Evolutionary conservation across 805 yeast species (phyloP), one percentile per base, ranked within the genome.

Genomic region (Barnettozyma wickerhamii): DNA sequence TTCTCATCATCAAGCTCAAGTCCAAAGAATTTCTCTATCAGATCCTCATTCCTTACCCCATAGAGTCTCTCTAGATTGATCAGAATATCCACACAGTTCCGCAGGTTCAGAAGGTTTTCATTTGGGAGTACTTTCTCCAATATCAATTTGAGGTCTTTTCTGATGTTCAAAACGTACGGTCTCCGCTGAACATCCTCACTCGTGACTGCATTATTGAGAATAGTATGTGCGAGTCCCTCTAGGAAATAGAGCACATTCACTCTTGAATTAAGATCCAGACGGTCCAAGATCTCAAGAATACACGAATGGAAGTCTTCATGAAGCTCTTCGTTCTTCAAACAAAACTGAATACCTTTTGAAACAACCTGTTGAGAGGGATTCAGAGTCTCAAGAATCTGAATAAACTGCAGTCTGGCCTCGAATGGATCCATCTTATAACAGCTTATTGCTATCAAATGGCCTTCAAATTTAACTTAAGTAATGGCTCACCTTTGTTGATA

Each of bases 341-440:
- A 75, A 56, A 77, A 52, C 36, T 41, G 41, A 19, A 46, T 40
- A 29, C 53, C 58, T 49, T 53, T 55, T 37, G 39, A 60, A 24
- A 77, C 64, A n/a, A 68, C 65, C 50, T 64, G 74, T 37, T 68
- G 63, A 1, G 88, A 73, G 0, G 95, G 90, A 32, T 78, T 80
- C 31, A 91, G 64, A 6, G 70, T 60, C 49, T 79, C 72, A 40
- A 90, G 68, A 33, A 79, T 74, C 51, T 80, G 85, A 6, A 78
- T 71, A 52, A 90, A 82, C 60, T 83, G 84, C 34, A 87, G 65
- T 43, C 91, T 74, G 5, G 90, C 89, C 55, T 87, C 96, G 59
- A 91, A 86, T 1, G 96, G 81, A 58, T 90, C 96, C 95, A 90
- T 87, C 3, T 10, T n/a, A 33, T 17, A 12, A n/a, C 19, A 4